A percentile compares a stretch with the other conserved stretches of the same genome.
Evolutionary conservation across 257 asterid species (phyloP).

Genomic region (Primulina huaijiensis): DNA sequence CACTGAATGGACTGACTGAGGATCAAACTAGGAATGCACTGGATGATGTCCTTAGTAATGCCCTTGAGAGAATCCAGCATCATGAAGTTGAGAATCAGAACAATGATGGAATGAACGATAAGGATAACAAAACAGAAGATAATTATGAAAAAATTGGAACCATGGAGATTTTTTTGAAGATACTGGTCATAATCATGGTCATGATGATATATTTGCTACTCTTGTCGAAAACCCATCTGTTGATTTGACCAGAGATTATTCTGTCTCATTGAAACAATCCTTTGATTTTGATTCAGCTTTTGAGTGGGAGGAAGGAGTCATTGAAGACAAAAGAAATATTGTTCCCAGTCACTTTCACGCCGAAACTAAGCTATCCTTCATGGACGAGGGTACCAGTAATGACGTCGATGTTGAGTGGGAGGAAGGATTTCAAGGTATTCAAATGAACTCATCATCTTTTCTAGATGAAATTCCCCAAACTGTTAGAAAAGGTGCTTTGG

Average conservation of each 20-base stretch:
- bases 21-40: slow-evolving; percentile 43
- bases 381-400: slow-evolving; percentile 38
- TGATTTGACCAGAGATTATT: slow-evolving; percentile 40
- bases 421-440: slow-evolving; percentile 56
- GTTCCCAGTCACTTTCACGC: slow-evolving; percentile 14
- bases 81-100: slow-evolving; percentile 31
- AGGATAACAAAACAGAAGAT: slow-evolving; percentile 29
- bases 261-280: slow-evolving; percentile 35
- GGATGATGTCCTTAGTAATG: slow-evolving; percentile 31
- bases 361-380: slow-evolving; percentile 24
- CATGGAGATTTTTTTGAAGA: slow-evolving; percentile 83
- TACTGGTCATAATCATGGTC: slow-evolving; percentile 33
- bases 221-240: slow-evolving; percentile 45
- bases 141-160: slow-evolving; percentile 36
- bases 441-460: slow-evolving; percentile 34
- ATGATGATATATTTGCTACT: slow-evolving; percentile 55
- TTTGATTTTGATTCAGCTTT: slow-evolving; percentile 47
- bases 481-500: slow-evolving; percentile 52
- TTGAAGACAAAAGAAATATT: slow-evolving; percentile 32
- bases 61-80: slow-evolving; percentile 28
- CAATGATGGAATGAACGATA: slow-evolving; percentile 29
- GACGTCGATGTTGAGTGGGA: slow-evolving; percentile 80
- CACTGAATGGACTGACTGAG: slow-evolving; percentile 35
- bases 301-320: slow-evolving; percentile 74
- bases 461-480: slow-evolving; percentile 32